A percentile compares a stretch with the other conserved stretches of the same genome.
Conservation (phyloP, 148 eudicot species). For the Rhododendron molle region DNA sequence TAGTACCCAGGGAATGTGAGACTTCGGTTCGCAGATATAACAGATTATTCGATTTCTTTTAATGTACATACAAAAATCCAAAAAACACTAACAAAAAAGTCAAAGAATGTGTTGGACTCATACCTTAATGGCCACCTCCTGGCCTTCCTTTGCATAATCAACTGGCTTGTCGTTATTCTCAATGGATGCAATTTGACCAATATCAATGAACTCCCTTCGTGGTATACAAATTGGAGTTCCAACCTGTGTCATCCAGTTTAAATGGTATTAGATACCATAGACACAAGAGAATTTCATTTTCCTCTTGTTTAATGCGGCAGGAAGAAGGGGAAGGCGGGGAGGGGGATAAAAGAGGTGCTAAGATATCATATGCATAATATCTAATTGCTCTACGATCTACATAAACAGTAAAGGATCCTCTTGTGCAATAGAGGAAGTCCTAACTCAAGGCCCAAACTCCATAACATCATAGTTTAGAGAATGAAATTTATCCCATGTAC, state of each 20-base stretch:
- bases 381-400: not conserved
- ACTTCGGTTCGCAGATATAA: not conserved
- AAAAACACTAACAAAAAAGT: not conserved
- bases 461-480: not conserved
- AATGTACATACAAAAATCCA: not conserved
- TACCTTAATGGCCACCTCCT: constrained; percentile 85
- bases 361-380: not conserved
- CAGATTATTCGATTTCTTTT: not conserved
- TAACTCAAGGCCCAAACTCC: not conserved
- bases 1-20: not conserved
- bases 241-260: constrained; percentile 38
- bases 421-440: not conserved
- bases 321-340: not conserved
- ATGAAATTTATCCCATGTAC: not conserved
- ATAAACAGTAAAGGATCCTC: not conserved
- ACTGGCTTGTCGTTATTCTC: constrained; percentile 61
- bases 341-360: not conserved
- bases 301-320: not conserved
- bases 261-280: constrained; percentile 5
- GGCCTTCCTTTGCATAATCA: constrained; percentile 74
- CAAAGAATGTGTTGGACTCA: constrained; percentile 2
- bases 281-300: not conserved
- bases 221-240: constrained; percentile 92
- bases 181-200: constrained; percentile 78
- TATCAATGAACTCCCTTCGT: constrained; percentile 57